Evolutionary conservation across 2,329 filamentous ascomycete species (phyloP).

Genomic region (Cladosporium velox): DNA sequence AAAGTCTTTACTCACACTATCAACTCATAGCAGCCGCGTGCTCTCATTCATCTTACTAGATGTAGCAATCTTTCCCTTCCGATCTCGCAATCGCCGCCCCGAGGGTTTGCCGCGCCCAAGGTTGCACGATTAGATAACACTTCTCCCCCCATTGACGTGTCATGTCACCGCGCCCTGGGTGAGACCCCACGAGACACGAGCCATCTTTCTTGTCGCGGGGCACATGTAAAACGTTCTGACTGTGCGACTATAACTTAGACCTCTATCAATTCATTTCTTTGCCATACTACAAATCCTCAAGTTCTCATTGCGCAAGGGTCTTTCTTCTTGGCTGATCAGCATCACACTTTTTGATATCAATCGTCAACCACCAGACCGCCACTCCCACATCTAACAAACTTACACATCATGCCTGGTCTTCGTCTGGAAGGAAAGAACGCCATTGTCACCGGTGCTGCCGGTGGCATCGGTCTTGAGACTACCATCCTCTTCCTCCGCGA

Average conservation of each 20-base stretch:
- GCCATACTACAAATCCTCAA: background rate
- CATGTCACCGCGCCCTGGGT: constrained; percentile 5
- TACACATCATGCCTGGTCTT: constrained; percentile 16
- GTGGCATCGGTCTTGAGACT: constrained; percentile 91
- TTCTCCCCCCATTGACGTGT: constrained; percentile 12
- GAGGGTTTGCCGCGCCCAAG: constrained; percentile 2
- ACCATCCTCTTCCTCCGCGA: constrained; percentile 86
- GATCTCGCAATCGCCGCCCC: constrained; percentile 12
- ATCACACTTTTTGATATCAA: constrained; percentile 1
- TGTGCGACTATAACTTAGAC: constrained; percentile 2
- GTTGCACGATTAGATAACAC: constrained; percentile 17
- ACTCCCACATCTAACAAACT: background rate
- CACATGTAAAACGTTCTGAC: constrained; percentile 10
- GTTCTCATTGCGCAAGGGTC: background rate
- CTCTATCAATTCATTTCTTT: background rate
- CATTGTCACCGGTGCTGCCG: constrained; percentile 81
- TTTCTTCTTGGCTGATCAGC: constrained; percentile 9
- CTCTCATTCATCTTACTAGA: background rate
- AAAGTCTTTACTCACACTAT: background rate
- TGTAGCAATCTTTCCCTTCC: background rate
- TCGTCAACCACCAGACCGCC: background rate
- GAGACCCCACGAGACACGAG: constrained; percentile 17
- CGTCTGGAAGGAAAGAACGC: constrained; percentile 67
- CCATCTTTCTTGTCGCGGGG: constrained; percentile 14
- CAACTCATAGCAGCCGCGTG: background rate